These are phyloP conservation scores for Acanthamoeba culbertsoni DNA, from an alignment of 208 protist genomes.

Conservation along the genomic window DNA sequence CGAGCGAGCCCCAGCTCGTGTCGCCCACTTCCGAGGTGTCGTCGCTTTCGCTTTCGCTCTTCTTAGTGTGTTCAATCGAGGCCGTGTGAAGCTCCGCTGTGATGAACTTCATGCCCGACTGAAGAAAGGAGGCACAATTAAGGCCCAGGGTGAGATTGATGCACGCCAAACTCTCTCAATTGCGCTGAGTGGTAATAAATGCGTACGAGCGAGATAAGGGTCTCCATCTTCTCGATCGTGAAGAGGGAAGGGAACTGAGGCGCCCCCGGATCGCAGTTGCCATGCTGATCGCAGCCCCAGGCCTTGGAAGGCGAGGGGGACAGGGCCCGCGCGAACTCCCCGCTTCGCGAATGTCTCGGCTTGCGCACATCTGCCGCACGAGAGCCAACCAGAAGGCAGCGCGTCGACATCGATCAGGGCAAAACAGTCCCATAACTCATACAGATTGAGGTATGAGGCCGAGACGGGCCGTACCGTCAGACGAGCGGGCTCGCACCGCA, in stretches of 20 bases:
- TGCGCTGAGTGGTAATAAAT: too few relatives aligned
- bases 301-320: neutral
- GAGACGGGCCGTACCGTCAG: neutral
- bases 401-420: too few relatives aligned
- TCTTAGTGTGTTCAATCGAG: neutral
- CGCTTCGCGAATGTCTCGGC: neutral
- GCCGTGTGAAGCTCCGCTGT: conserved; percentile 24
- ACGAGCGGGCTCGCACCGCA: neutral
- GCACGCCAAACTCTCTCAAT: too few relatives aligned
- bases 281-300: conserved; percentile 6
- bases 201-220: conserved; percentile 5
- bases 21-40: neutral
- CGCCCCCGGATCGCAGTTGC: neutral
- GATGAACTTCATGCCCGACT: conserved; percentile 24
- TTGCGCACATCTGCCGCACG: neutral
- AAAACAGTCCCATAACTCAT: too few relatives aligned
- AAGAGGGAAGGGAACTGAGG: conserved; percentile 24
- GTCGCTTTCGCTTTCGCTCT: conserved; percentile 1
- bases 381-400: neutral
- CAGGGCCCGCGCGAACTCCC: neutral
- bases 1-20: neutral
- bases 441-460: too few relatives aligned
- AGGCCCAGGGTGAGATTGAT: too few relatives aligned
- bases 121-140: neutral
- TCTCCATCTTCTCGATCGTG: conserved; percentile 28